These are phyloP conservation scores for Tremellales sp. DNA, from an alignment of 1,284 basidiomycete genomes.

Conservation along the genomic window DNA sequence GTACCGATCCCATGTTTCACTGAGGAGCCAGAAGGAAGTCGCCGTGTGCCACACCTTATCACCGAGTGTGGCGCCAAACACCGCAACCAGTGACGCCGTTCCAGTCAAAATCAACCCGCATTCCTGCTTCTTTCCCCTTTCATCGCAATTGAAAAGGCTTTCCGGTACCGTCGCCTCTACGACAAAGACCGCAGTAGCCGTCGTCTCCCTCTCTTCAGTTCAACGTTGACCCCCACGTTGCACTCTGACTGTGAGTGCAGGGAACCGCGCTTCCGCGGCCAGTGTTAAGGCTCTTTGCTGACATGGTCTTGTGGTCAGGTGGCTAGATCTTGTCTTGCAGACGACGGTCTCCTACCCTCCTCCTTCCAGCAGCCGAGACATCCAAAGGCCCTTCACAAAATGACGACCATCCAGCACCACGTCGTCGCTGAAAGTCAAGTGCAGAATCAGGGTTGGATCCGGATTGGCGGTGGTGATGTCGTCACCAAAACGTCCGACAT, in stretches of 20 bases:
- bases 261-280: too few relatives aligned
- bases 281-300: neutral
- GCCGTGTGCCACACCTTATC: too few relatives aligned
- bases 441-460: neutral
- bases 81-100: too few relatives aligned
- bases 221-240: constrained; percentile 29
- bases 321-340: neutral
- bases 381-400: constrained; percentile 2
- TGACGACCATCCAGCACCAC: constrained; percentile 23
- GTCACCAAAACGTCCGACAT: constrained; percentile 19
- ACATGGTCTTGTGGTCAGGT: neutral
- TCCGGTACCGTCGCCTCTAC: constrained; percentile 1
- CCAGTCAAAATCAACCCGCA: too few relatives aligned
- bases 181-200: constrained; percentile 7
- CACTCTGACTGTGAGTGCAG: constrained; percentile 39
- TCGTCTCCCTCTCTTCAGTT: constrained; percentile 35
- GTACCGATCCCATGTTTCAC: too few relatives aligned
- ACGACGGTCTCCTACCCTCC: neutral
- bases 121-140: constrained; percentile 1
- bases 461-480: constrained; percentile 3
- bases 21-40: too few relatives aligned
- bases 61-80: too few relatives aligned
- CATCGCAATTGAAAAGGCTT: constrained; percentile 1
- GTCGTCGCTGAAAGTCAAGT: constrained; percentile 7
- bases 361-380: neutral